Base-by-base conservation (phyloP, 2,329 filamentous ascomycete genomes). In the Bipolaris cookei region DNA sequence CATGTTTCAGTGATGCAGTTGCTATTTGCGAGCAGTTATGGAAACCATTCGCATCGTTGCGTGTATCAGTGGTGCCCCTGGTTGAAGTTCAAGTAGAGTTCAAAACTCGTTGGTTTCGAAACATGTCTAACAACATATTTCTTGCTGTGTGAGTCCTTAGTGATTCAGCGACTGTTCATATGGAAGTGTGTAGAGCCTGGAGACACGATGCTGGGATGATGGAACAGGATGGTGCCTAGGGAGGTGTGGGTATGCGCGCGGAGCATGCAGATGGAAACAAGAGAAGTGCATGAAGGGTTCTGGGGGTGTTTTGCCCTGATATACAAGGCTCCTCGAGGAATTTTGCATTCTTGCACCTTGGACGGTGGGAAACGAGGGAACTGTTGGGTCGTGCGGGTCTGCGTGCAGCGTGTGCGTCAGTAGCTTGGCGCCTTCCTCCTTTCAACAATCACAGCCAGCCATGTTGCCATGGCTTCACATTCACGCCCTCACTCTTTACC, bases 341-440 rank as follows among this genome's bases (percentile, higher is more conserved):
- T 47, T 47, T 48, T 54, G 14, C 1, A 41, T 34, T 34, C 21
- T 46, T 18, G 41, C 11, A 35, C 42, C 42, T 37, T 21, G 30
- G 21, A 21, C 32, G n/a, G 23, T 51, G 43, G 32, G 38, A 41
- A 53, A 56, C 41, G 41, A 46, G 37, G 32, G 34, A 65, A 59
- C 61, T 51, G 45, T 56, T 68, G 64, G 63, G 54, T 52, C 59
- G 50, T 55, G 60, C 57, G 52, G 51, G 55, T 47, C 54, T 56
- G 62, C 60, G 57, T 63, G 56, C 58, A 57, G 38, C 38, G 20
- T 50, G 35, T 67, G 63, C 63, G 62, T 63, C 59, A 59, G 59
- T 61, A 61, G 42, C 63, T 62, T 59, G 63, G 66, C 62, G 41
- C 53, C 56, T 67, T 59, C 63, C 59, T 55, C 45, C 37, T 46